Evolutionary conservation across 2,329 filamentous ascomycete species (phyloP), one percentile per base, ranked within the genome.

Genomic region (Claviceps humidiphila): DNA sequence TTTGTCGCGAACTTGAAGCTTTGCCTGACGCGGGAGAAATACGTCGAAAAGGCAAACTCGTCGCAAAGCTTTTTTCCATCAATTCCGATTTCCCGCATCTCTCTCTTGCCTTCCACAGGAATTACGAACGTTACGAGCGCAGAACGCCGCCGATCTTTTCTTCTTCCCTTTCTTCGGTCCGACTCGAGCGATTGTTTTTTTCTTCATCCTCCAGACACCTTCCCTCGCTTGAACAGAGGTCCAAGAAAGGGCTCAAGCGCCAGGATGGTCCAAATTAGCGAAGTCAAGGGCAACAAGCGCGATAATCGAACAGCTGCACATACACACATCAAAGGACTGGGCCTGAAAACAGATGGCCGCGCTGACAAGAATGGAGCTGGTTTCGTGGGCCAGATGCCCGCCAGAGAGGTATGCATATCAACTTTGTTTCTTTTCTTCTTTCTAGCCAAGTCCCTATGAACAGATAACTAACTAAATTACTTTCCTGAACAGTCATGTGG

Each of bases 221-320:
- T 16, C 16, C 11, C 20, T 17, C 14, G n/a, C 8, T 17, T 11
- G 38, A 39, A 42, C 24, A 39, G 13, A 24, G 37, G 8, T 22
- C 13, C 38, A 41, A 26, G 20, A 26, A 51, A 55, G 47, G 57
- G 55, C 61, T 58, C 48, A 63, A 64, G 9, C 64, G 66, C 61
- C 67, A 75, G 65, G 60, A 91, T 90, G 86, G 87, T 91, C 62
- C 85, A 89, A 69, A 89, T 93, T 71, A 94, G 87, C 74, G 89
- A 95, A 74, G 87, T 95, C 65, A 95, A 95, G 77, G 86, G 86
- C 74, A 91, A 89, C 73, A 83, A 84, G 74, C 89, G 93, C 75
- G 91, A 96, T 70, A 93, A 94, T 73, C 84, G 93, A 66, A 98
- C 93, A 47, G 91, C 93, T 56, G 87, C 91, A 61, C 93, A 98